Evolutionary conservation across 2,329 filamentous ascomycete species (phyloP).

Genomic region (Thelonectria olida): DNA sequence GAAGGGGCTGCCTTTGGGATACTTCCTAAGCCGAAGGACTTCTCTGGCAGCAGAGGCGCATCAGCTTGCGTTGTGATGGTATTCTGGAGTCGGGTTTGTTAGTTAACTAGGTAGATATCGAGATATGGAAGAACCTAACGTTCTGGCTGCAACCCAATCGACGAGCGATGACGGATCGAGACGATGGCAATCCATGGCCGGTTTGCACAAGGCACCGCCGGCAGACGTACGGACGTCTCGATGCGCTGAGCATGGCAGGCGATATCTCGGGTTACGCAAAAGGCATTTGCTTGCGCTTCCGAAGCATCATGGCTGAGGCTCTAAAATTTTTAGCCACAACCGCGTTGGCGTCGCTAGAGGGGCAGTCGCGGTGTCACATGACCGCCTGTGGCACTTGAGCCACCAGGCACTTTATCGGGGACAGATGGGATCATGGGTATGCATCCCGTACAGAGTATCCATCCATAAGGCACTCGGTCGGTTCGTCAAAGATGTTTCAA

Average conservation of each 20-base stretch:
- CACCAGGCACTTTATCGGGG: conserved; percentile 18
- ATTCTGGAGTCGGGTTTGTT: conserved; percentile 18
- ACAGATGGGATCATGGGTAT: background rate
- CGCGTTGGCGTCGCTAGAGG: conserved; percentile 23
- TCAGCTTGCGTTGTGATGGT: conserved; percentile 15
- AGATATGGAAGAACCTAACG: conserved; percentile 22
- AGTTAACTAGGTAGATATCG: conserved; percentile 1
- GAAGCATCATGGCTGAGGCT: conserved; percentile 17
- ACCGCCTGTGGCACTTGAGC: conserved; percentile 19
- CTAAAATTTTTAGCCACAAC: conserved; percentile 38
- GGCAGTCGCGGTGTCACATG: conserved; percentile 38
- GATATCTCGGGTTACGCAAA: background rate
- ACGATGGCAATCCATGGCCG: conserved; percentile 17
- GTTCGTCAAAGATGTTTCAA: background rate
- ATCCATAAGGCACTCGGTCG: background rate
- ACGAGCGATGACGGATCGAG: conserved; percentile 1
- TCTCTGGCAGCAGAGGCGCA: conserved; percentile 2
- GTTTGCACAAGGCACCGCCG: conserved; percentile 43
- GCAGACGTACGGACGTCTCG: conserved; percentile 45
- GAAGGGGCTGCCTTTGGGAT: conserved; percentile 32
- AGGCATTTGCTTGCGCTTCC: no score
- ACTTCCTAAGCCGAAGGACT: conserved; percentile 17
- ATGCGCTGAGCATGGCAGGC: conserved; percentile 43
- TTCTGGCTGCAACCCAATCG: conserved; percentile 18
- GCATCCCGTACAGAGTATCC: background rate